Evolutionary conservation across 2,329 filamentous ascomycete genomes (phyloP).

Genomic region (Pseudopyrenochaeta lycopersici): DNA sequence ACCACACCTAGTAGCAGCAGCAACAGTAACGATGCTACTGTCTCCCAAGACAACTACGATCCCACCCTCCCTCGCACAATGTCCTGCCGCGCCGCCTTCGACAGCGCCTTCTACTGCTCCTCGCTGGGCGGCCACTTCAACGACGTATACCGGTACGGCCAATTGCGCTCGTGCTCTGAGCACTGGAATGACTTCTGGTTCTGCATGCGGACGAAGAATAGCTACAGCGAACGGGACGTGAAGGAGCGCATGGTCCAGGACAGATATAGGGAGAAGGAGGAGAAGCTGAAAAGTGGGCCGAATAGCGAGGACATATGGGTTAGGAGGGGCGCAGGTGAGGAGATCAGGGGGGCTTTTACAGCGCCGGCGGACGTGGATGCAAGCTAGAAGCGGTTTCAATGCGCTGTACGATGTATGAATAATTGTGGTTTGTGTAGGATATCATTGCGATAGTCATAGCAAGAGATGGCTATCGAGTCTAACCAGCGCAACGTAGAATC

Average conservation of each 20-base stretch:
- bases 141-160: constrained; percentile 87
- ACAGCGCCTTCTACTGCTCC: constrained; percentile 93
- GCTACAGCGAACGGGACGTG: constrained; percentile 63
- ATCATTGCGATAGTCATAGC: too few relatives aligned
- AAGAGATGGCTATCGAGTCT: too few relatives aligned
- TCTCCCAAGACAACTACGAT: constrained; percentile 16
- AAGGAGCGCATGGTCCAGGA: constrained; percentile 69
- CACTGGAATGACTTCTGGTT: constrained; percentile 97
- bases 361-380: constrained; percentile 17
- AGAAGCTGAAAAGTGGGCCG: constrained; percentile 71
- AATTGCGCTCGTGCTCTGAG: constrained; percentile 78
- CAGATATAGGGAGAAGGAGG: constrained; percentile 72
- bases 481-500: too few relatives aligned
- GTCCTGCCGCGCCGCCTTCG: constrained; percentile 90
- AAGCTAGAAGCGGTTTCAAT: too few relatives aligned
- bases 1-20: not conserved
- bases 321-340: constrained; percentile 63
- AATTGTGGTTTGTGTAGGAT: too few relatives aligned
- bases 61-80: constrained; percentile 75
- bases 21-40: too few relatives aligned
- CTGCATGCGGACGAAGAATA: constrained; percentile 83
- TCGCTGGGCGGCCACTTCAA: constrained; percentile 91
- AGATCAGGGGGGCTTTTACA: constrained; percentile 36
- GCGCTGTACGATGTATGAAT: too few relatives aligned
- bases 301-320: constrained; percentile 95